These are phyloP conservation scores for Fusarium sublunatum DNA, from an alignment of 2,329 filamentous ascomycete species.

Conservation along the genomic window DNA sequence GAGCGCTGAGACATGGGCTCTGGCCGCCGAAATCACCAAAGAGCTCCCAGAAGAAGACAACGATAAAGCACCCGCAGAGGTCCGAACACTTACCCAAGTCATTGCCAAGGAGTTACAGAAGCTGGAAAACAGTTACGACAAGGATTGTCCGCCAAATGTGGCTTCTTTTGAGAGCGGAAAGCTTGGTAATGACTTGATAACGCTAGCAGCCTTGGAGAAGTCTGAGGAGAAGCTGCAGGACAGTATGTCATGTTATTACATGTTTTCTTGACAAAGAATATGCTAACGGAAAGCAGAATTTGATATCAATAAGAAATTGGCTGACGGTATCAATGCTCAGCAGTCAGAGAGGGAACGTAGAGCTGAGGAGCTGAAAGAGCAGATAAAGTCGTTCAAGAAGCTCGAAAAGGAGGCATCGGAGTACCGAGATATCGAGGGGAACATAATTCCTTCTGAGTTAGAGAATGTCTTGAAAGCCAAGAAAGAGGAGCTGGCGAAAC, in stretches of 20 bases:
- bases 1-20: background rate
- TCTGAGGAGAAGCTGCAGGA: background rate
- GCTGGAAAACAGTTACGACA: slow-evolving; percentile 1
- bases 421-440: background rate
- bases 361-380: background rate
- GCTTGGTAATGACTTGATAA: background rate
- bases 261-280: background rate
- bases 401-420: background rate
- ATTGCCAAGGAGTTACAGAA: background rate
- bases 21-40: background rate
- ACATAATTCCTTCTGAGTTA: background rate
- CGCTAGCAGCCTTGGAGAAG: background rate
- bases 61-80: background rate
- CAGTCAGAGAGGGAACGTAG: background rate
- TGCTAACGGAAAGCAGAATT: background rate
- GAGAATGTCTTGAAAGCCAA: background rate
- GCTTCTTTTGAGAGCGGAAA: background rate
- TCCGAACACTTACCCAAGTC: background rate
- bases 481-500: background rate
- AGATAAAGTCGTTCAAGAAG: background rate
- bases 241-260: slow-evolving; percentile 4
- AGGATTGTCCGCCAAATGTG: background rate
- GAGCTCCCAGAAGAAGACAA: background rate
- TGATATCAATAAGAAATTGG: background rate
- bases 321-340: background rate